Base-by-base conservation (phyloP, 805 yeast genomes). In the Zygoascus biomembranicola region DNA sequence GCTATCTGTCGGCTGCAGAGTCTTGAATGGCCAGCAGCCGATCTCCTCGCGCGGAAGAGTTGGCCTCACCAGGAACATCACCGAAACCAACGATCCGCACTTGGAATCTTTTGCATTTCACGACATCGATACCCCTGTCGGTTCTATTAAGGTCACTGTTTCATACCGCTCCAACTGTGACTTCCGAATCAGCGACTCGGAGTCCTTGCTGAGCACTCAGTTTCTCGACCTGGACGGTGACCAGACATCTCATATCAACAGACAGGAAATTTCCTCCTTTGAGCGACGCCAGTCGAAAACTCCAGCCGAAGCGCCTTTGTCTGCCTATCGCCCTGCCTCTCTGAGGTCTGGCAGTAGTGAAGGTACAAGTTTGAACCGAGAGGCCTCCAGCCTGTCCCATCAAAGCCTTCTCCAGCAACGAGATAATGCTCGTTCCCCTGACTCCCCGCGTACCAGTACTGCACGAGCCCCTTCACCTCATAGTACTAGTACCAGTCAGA, bases 41-140 rank as follows among this genome's bases (percentile, higher is more conserved):
- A 86, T 90, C 31, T 74, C 82, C 10, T 84, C 95, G 1, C 84
- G 82, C 64, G 96, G 96, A 2, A 73, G 97, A 57, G 78, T 90
- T 23, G 97, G 97, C 0, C 74, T 92, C 52, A 83, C 92, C 57
- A 85, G 85, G 65, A 72, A 84, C 3, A 76, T 58, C 16, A 42
- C 52, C 23, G 45, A 31, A 5, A 23, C 39, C 23, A 49, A 49
- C 18, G 53, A 53, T 10, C 63, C 69, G 14, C 58, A 63, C 69
- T 70, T 85, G 55, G 75, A 75, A 26, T 85, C 84, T 49, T 80
- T 80, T 61, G 75, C 75, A 52, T 77, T 94, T 52, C 76, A 79
- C 4, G 88, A 95, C 0, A 79, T 94, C 2, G 74, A 77, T 52
- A 88, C 97, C 0, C 81, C 85, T 8, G 73, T 80, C 47, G 99